Evolutionary conservation across 257 asterid species (phyloP).

Genomic region (Avicennia marina): DNA sequence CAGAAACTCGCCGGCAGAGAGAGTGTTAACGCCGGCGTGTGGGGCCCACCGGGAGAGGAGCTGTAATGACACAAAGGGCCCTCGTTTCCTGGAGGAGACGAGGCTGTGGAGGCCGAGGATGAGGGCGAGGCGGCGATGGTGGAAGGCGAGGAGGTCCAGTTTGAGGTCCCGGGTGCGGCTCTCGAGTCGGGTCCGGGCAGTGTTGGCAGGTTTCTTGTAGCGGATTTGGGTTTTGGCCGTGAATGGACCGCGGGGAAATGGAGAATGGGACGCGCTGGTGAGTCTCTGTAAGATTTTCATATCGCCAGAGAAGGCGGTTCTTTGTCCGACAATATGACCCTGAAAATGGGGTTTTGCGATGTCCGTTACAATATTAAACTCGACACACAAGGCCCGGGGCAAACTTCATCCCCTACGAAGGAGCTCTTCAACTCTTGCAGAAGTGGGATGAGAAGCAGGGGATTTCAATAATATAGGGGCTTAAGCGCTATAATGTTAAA

Average conservation of each 20-base stretch:
- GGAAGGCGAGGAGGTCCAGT: constrained; percentile 58
- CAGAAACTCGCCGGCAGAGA: constrained; percentile 53
- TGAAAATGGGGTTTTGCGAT: too few relatives aligned
- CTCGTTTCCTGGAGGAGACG: constrained; percentile 47
- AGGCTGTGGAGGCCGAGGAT: constrained; percentile 53
- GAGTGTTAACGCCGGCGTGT: constrained; percentile 47
- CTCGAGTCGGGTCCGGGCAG: constrained; percentile 86
- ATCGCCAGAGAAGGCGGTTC: constrained; percentile 10
- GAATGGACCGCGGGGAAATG: constrained; percentile 45
- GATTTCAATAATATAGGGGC: too few relatives aligned
- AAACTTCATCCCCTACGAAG: too few relatives aligned
- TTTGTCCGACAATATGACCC: not conserved
- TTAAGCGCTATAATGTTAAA: too few relatives aligned
- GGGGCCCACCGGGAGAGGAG: constrained; percentile 71
- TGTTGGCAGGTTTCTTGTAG: constrained; percentile 72
- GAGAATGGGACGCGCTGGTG: constrained; percentile 12
- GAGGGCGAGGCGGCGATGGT: constrained; percentile 52
- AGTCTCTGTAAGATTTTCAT: constrained; percentile 46
- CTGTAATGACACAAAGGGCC: constrained; percentile 64
- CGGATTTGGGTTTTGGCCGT: constrained; percentile 56
- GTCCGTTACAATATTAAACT: too few relatives aligned
- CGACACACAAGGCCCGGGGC: too few relatives aligned
- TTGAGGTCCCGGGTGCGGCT: constrained; percentile 60
- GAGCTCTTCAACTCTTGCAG: too few relatives aligned
- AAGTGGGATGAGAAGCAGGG: too few relatives aligned